These are phyloP conservation scores for Pinus albicaulis DNA, from an alignment of 75 land plant genomes.

Conservation along the genomic window DNA sequence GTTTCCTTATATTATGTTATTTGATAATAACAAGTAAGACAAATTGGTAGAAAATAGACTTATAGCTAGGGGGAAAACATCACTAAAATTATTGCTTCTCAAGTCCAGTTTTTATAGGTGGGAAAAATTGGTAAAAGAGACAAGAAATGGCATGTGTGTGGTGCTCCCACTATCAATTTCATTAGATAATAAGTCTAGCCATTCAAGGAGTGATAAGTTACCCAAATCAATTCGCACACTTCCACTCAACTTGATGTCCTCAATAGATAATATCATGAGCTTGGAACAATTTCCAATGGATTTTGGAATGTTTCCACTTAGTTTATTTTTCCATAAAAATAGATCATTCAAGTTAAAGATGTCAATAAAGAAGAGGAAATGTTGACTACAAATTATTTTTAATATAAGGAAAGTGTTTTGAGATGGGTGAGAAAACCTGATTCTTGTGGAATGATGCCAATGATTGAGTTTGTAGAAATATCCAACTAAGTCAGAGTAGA, in stretches of 20 bases:
- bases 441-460: slow-evolving; percentile 11
- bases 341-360: too few species aligned
- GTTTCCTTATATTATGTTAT: neutral
- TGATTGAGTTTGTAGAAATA: slow-evolving; percentile 3
- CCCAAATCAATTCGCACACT: slow-evolving; percentile 16
- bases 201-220: neutral
- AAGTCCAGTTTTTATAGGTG: neutral
- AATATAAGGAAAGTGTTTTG: neutral
- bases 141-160: neutral
- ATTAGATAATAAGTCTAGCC: neutral
- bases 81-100: slow-evolving; percentile 7
- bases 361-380: slow-evolving; percentile 16
- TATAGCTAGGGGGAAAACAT: neutral
- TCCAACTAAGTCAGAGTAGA: neutral
- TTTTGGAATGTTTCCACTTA: too few species aligned
- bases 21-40: neutral
- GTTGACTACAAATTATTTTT: slow-evolving; percentile 5
- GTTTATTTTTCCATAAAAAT: too few species aligned
- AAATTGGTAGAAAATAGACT: neutral
- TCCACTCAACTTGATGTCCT: slow-evolving; percentile 24
- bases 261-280: slow-evolving; percentile 6
- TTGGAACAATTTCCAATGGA: neutral
- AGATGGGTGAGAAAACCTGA: neutral
- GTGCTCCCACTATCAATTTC: neutral
- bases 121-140: neutral